Base-by-base conservation (phyloP, 768 basidiomycete species). In the Ramaria rubella region DNA sequence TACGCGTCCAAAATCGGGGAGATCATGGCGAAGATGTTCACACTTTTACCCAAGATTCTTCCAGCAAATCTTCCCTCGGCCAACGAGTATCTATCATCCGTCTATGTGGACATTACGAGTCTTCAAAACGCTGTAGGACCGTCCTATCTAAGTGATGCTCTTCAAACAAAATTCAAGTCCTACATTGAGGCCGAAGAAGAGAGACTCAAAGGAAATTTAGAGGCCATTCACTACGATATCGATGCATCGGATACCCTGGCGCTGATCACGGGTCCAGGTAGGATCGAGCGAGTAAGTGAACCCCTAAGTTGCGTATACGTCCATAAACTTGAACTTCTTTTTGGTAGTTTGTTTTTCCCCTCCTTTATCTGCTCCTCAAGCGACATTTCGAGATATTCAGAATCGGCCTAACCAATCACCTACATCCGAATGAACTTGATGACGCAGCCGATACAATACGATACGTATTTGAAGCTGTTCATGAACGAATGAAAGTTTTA, bases 391-490 rank as follows among this genome's bases (percentile, higher is more conserved):
- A 61, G 8, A 40, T 63, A 24, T 58, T 64, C 43, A 62, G 64
- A 24, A 53, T 70, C 5, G 65, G 65, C 11, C 59, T 60, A 23
- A 68, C 42, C 15, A 60, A 62, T 1, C 49, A 69, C 2, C 36
- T 73, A 0, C 60, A 70, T 23, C 59, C 61, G 5, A 62, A 66
- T 49, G 68, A 71, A 29, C 52, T 72, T n/a, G n/a, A n/a, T n/a
- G n/a, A n/a, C 36, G 7, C 36, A 3, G 36, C 6, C 40, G n/a
- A n/a, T n/a, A n/a, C n/a, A n/a, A n/a, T n/a, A n/a, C n/a, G n/a
- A n/a, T n/a, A n/a, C n/a, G n/a, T n/a, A n/a, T n/a, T n/a, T n/a
- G n/a, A n/a, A n/a, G n/a, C n/a, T n/a, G n/a, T n/a, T n/a, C n/a
- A n/a, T n/a, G n/a, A n/a, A n/a, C n/a, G n/a, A n/a, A n/a, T n/a